Evolutionary conservation across 768 basidiomycete species (phyloP).

Genomic region (Panellus pusillus): DNA sequence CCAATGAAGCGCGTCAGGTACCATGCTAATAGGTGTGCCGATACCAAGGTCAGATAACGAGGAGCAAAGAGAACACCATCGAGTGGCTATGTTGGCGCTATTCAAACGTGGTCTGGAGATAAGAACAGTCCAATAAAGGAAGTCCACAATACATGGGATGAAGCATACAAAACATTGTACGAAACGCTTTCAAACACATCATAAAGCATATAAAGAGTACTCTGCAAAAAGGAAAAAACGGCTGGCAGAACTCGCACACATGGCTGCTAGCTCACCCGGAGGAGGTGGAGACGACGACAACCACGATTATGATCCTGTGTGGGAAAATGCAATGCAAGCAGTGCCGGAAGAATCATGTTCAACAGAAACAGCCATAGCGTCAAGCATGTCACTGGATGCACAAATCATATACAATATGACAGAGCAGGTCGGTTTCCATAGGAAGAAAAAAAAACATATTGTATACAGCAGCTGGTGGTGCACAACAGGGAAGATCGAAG

Average conservation of each 20-base stretch:
- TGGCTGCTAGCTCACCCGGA: neutral
- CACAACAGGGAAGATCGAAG: too few relatives aligned
- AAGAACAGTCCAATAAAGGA: constrained; percentile 2
- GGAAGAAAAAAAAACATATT: too few relatives aligned
- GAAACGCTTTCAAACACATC: neutral
- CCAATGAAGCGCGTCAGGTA: neutral
- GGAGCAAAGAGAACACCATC: constrained; percentile 2
- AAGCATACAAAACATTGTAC: neutral
- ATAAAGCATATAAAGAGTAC: constrained; percentile 1
- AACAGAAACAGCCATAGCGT: too few relatives aligned
- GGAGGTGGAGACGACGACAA: neutral
- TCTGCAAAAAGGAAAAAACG: neutral
- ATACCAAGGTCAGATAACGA: constrained; percentile 11
- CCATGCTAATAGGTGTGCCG: constrained; percentile 3
- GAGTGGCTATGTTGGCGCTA: neutral
- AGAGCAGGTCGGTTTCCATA: neutral
- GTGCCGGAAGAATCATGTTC: neutral
- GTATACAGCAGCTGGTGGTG: neutral
- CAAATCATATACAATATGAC: neutral
- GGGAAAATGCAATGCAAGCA: constrained; percentile 1
- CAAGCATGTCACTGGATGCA: too few relatives aligned
- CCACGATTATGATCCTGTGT: neutral
- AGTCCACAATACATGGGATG: neutral
- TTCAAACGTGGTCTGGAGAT: constrained; percentile 1
- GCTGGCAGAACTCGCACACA: neutral